A percentile compares a stretch with the other conserved stretches of the same genome.
phyloP scores from a whole-genome alignment of 352 stramenopile genomes.

The Chrysophaeum taylorii region DNA sequence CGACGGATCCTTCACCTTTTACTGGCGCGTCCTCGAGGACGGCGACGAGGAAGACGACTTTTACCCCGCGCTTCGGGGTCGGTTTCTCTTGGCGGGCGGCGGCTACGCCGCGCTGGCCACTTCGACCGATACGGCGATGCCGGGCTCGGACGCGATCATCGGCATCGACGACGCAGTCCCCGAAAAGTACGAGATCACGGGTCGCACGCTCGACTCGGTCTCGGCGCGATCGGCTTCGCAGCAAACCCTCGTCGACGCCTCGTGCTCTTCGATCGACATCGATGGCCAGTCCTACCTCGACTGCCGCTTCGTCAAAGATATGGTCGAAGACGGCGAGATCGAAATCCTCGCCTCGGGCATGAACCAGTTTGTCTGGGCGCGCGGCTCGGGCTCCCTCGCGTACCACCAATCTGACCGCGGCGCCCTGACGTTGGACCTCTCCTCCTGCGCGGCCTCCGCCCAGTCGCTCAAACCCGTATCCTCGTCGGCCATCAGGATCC shows the following conservation, averaged over 20 bases:
- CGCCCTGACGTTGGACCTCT: neutral
- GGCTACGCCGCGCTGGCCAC: neutral
- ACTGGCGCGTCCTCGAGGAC: neutral
- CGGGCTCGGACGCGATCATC: neutral
- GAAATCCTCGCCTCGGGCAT: neutral
- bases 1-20: neutral
- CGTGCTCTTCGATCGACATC: neutral
- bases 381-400: neutral
- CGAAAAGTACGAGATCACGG: neutral
- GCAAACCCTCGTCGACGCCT: neutral
- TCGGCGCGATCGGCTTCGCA: neutral
- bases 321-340: neutral
- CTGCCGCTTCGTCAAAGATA: neutral
- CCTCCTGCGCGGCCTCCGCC: neutral
- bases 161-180: neutral
- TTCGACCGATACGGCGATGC: neutral
- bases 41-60: too few relatives aligned
- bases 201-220: neutral
- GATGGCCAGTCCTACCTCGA: neutral
- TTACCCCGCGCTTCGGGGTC: neutral
- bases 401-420: neutral
- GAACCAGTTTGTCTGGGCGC: conserved; percentile 7
- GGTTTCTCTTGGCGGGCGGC: neutral
- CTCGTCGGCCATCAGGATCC: neutral
- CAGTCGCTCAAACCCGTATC: neutral